These are phyloP conservation scores for Lophium mytilinum DNA, from an alignment of 495 filamentous ascomycete species.

Conservation along the genomic window DNA sequence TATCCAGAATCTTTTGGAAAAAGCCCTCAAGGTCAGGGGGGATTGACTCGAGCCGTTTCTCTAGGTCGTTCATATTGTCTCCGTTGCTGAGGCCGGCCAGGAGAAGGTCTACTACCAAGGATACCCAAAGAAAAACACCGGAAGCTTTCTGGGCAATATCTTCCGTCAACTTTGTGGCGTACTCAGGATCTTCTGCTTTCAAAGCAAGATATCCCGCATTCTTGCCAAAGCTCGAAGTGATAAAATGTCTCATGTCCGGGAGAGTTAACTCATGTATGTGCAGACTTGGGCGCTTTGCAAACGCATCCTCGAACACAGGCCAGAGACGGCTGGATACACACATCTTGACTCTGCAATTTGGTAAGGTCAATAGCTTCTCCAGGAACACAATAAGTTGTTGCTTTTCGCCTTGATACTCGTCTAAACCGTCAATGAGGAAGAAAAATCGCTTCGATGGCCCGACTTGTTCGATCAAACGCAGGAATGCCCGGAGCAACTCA, in stretches of 20 bases:
- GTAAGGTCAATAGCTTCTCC: not conserved
- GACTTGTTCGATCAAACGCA: too few relatives aligned
- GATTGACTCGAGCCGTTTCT: not conserved
- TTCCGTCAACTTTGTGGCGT: not conserved
- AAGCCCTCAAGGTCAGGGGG: not conserved
- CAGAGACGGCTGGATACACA: conserved; percentile 11
- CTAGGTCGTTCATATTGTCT: not conserved
- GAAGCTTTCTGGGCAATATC: not conserved
- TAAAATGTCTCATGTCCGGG: not conserved
- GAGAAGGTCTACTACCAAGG: not conserved
- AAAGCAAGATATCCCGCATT: not conserved
- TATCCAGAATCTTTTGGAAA: not conserved
- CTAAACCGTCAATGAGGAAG: conserved; percentile 11
- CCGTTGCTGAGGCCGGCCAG: not conserved
- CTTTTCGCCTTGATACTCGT: conserved; percentile 5
- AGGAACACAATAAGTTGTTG: conserved; percentile 10
- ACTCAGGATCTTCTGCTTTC: not conserved
- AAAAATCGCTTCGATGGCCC: conserved; percentile 13
- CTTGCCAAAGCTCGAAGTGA: not conserved
- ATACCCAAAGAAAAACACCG: conserved; percentile 8
- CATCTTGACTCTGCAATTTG: not conserved
- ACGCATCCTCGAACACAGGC: conserved; percentile 10
- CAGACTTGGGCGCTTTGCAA: not conserved
- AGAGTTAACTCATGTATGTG: conserved; percentile 1
- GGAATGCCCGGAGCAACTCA: too few relatives aligned